Percentiles rank a stretch among this genome's conserved stretches.
These are phyloP conservation scores for Sanghuangporus baumii DNA, from an alignment of 1,284 basidiomycete genomes.

Conservation along the genomic window DNA sequence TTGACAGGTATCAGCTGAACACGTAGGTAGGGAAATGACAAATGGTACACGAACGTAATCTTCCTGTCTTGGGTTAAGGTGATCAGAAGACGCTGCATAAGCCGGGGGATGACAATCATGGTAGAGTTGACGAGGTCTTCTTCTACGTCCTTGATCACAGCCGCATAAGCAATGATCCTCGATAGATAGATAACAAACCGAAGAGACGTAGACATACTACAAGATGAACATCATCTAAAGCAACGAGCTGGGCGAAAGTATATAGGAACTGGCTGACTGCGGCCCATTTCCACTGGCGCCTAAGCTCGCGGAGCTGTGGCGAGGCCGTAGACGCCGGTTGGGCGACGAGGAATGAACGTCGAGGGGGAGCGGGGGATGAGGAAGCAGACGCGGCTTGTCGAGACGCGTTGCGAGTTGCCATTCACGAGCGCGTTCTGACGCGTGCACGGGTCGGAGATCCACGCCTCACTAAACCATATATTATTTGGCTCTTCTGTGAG, in stretches of 20 bases:
- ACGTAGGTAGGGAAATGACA: constrained; percentile 17
- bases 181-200: neutral
- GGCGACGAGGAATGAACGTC: constrained; percentile 2
- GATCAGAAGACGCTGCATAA: constrained; percentile 68
- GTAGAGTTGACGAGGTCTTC: constrained; percentile 62
- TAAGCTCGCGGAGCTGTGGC: constrained; percentile 26
- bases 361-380: constrained; percentile 10
- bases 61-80: constrained; percentile 76
- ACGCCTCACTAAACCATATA: neutral
- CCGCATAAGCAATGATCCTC: neutral
- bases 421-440: constrained; percentile 15
- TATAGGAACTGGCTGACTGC: constrained; percentile 77
- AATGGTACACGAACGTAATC: constrained; percentile 49
- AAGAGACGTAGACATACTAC: constrained; percentile 40
- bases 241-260: constrained; percentile 64
- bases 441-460: constrained; percentile 16
- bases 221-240: constrained; percentile 58
- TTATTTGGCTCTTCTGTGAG: neutral
- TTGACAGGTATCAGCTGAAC: constrained; percentile 18
- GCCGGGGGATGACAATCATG: constrained; percentile 55
- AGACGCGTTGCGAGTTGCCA: constrained; percentile 13
- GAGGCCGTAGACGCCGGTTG: constrained; percentile 9
- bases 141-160: constrained; percentile 57
- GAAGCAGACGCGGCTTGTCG: constrained; percentile 12
- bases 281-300: constrained; percentile 80